Base-by-base conservation (phyloP, 2,329 filamentous ascomycete genomes). In the Ophiostoma novo-ulmi region DNA sequence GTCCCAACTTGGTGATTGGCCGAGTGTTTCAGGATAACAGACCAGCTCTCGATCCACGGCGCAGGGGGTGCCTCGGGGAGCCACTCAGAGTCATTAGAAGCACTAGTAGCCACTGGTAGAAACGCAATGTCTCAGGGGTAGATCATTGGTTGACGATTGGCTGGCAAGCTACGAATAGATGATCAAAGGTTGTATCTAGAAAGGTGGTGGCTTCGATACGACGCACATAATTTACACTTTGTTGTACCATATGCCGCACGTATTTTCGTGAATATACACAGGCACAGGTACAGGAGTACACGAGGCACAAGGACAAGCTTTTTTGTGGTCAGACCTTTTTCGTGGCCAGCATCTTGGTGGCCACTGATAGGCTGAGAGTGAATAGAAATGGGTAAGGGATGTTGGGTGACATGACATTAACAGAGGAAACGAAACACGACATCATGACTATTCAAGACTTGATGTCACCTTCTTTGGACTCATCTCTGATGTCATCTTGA, bases 1-100 rank as follows among this genome's bases (percentile, higher is more conserved):
- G 11, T 71, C 67, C n/a, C 20, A 8, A 65, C 14, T n/a, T 55
- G 69, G 41, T 71, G 64, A 73, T 73, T 73, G 72, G 72, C 61
- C 67, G 22, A 14, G n/a, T 64, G 72, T 71, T 73, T 73, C 65
- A 68, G 36, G 39, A 68, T 69, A 39, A 22, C 39, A 38, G 20
- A 55, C 36, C 36, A 36, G 35, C 36, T 64, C 55, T 67, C 48
- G n/a, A 61, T 26, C 44, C 68, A 14, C 20, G 6, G 13, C 26
- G 35, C 44, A 48, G 64, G 20, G 20, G 63, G 63, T 35, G 2
- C 8, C 2, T 20, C n/a, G 35, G n/a, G 6, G 14, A 10, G 13
- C 17, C 35, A 39, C 61, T 38, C 7, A 61, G 4, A 31, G 8
- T 8, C 55, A 26, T 14, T 55, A 61, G 13, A 61, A 6, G 10